Evolutionary conservation across 1,284 basidiomycete genomes (phyloP), one percentile per base, ranked within the genome.

Genomic region (Boletus chippewaensis): DNA sequence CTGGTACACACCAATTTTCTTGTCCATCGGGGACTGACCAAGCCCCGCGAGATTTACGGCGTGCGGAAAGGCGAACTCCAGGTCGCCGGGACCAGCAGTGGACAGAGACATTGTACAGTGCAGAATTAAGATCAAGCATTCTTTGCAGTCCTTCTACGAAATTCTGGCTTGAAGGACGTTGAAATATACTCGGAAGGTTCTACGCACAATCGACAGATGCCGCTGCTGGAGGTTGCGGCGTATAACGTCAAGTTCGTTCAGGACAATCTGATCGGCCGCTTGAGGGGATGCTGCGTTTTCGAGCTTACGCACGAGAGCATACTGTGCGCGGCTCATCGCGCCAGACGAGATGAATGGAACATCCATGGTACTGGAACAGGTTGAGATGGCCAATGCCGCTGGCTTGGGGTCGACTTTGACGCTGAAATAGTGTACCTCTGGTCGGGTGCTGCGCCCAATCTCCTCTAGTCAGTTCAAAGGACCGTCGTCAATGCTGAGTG

Each of bases 291-390:
- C 53, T 4, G 83, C 76, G 31, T 72, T 72, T 66, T 90, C 87
- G 11, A 87, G 74, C 55, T 79, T 82, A 50, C 81, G 77, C 40
- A 89, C 83, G 34, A 91, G 72, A 34, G 76, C 69, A 66, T 88
- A 91, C 55, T 90, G 84, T 13, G 76, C 74, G 59, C 84, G 76
- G 68, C 76, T 86, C 55, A 84, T 72, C 20, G 87, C 86, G 36
- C 85, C 84, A 32, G 87, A 91, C 12, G 83, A 82, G 45, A 76
- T 70, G 66, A 85, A 89, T 7, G 86, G 82, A 12, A 87, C 77
- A 40, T 87, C 77, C 85, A 88, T 87, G 28, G 39, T 43, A 28
- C 20, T 36, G 3, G 32, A 29, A 29, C 29, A 3, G 39, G 40
- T 32, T 18, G 50, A 12, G 13, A 22, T 49, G 15, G 31, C 29